Evolutionary conservation across 2,329 filamentous ascomycete genomes (phyloP), one percentile per base, ranked within the genome.

Genomic region (Aulographum hederae): DNA sequence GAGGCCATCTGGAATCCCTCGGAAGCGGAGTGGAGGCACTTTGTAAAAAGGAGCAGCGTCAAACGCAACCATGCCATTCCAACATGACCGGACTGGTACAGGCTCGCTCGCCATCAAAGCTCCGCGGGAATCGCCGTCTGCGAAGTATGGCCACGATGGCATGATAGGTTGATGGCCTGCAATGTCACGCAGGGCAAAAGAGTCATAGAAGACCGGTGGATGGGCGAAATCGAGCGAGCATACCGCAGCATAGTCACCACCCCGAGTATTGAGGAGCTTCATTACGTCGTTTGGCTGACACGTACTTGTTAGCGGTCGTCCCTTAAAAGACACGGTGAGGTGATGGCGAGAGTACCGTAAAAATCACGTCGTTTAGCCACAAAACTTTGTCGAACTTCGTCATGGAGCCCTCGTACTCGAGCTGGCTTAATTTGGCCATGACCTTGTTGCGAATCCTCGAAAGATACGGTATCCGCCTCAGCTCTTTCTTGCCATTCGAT

Each of bases 401-500:
- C 6, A 35, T 32, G 30, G 41, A 48, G 3, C 69, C 70, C 32
- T 62, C 47, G 14, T 53, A 50, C 6, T 56, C 47, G 28, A 75
- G 44, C 13, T 63, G 57, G 18, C 61, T 45, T 38, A 81, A 44
- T 6, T 73, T 71, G 37, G 64, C 49, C 40, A 82, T 50, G n/a
- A 66, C 68, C 39, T 55, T 48, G 47, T 84, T 82, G 26, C 78
- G 62, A 35, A 78, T 43, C 17, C 54, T 60, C 2, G 78, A 65
- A 14, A 82, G 54, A 45, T 74, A 80, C 1, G 75, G 74, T 37
- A 82, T 80, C 14, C 77, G 60, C 30, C 77, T 56, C 37, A 75
- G 46, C 42, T 74, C 69, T 36, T 52, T 61, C 38, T 54, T 56
- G 0, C 63, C 61, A 17, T 34, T 32, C 3, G 57, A 43, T 5